These are phyloP conservation scores for Trichosporon inkin DNA, from an alignment of 1,284 basidiomycete species.

Conservation along the genomic window DNA sequence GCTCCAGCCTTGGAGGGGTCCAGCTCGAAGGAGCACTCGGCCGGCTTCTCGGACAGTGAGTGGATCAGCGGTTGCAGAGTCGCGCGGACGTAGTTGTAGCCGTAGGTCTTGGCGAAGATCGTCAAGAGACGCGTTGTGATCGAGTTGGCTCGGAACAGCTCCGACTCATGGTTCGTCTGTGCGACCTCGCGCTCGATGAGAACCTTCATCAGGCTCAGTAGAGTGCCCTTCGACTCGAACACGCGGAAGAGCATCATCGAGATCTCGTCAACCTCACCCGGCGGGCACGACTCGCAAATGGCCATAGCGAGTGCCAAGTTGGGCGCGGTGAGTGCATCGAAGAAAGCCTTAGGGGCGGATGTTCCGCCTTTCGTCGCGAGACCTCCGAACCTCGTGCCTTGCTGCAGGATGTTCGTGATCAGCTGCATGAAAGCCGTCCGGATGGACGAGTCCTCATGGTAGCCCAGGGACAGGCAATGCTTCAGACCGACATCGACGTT, in stretches of 20 bases:
- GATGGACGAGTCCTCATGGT: conserved; percentile 67
- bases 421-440: conserved; percentile 80
- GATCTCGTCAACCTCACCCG: conserved; percentile 74
- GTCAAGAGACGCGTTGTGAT: conserved; percentile 79
- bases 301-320: conserved; percentile 63
- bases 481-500: conserved; percentile 87
- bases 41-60: conserved; percentile 66
- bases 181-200: conserved; percentile 80
- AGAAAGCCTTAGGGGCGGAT: conserved; percentile 29
- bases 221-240: conserved; percentile 67
- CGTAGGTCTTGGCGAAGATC: conserved; percentile 76
- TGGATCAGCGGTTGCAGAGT: conserved; percentile 72
- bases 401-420: conserved; percentile 77
- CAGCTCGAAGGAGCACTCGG: conserved; percentile 71
- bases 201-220: conserved; percentile 70
- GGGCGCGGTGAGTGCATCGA: conserved; percentile 31
- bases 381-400: conserved; percentile 58
- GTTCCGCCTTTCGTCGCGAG: conserved; percentile 27
- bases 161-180: conserved; percentile 68
- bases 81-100: conserved; percentile 77
- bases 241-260: conserved; percentile 73
- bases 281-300: conserved; percentile 77
- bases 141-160: conserved; percentile 78
- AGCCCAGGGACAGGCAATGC: conserved; percentile 75
- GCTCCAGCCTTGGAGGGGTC: conserved; percentile 63